phyloP scores from a whole-genome alignment of 2,329 filamentous ascomycete genomes.

The Monilinia vaccinii-corymbosi region DNA sequence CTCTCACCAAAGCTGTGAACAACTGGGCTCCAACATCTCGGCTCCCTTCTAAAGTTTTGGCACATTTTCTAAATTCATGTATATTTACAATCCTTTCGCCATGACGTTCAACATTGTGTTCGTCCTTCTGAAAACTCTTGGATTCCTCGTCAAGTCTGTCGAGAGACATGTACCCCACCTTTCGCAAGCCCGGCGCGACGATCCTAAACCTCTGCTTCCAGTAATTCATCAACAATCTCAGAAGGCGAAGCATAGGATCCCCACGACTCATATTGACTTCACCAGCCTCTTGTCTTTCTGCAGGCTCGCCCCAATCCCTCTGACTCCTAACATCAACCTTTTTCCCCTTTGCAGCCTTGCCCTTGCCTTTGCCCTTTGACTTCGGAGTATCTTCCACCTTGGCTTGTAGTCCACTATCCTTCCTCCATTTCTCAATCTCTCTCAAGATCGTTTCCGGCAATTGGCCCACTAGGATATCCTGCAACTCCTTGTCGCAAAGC shows the following conservation, averaged over 20 bases:
- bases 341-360: conserved; percentile 30
- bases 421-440: conserved; percentile 65
- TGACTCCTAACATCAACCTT: conserved; percentile 33
- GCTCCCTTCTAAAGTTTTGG: conserved; percentile 66
- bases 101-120: conserved; percentile 53
- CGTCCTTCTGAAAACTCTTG: conserved; percentile 56
- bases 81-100: conserved; percentile 67
- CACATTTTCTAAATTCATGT: conserved; percentile 58
- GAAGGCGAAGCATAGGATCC: conserved; percentile 68
- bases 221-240: conserved; percentile 70
- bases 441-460: conserved; percentile 50
- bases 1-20: conserved; percentile 77
- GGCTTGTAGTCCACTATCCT: conserved; percentile 52
- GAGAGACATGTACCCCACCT: conserved; percentile 79
- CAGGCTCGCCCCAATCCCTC: conserved; percentile 64
- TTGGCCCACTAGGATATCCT: conserved; percentile 67
- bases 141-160: conserved; percentile 65
- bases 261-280: conserved; percentile 70
- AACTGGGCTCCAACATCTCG: conserved; percentile 82
- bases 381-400: conserved; percentile 33
- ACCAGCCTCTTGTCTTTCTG: conserved; percentile 60
- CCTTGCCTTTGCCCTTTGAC: conserved; percentile 31
- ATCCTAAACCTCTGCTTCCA: conserved; percentile 81
- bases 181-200: conserved; percentile 72
- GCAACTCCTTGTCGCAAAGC: conserved; percentile 67